These are phyloP conservation scores for Paramecium sexaurelia DNA, from an alignment of 73 alveolate genomes.

Conservation along the genomic window DNA sequence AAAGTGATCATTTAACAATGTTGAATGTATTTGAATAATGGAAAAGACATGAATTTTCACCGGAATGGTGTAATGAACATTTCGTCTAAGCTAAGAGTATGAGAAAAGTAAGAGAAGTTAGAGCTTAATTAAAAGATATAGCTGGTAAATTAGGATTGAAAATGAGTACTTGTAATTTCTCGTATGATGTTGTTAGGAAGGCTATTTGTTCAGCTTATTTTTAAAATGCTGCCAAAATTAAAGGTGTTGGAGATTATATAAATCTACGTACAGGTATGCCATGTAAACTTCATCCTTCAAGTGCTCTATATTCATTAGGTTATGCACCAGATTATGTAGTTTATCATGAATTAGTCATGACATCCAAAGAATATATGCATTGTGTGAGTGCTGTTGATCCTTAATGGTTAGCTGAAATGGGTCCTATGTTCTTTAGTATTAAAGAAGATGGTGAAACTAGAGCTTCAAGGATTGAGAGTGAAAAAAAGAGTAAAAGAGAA, in stretches of 20 bases:
- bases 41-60: conserved; percentile 88
- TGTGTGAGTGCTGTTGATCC: conserved; percentile 99
- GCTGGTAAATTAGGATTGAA: conserved; percentile 91
- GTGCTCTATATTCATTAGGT: conserved; percentile 99
- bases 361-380: conserved; percentile 99
- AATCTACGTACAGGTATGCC: conserved; percentile 99
- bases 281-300: conserved; percentile 98
- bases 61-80: conserved; percentile 98
- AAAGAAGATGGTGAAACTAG: conserved; percentile 78
- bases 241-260: conserved; percentile 99
- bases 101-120: conserved; percentile 91
- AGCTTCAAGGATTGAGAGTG: conserved; percentile 45
- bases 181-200: conserved; percentile 98
- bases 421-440: conserved; percentile 97
- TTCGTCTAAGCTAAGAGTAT: conserved; percentile 97
- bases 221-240: conserved; percentile 98
- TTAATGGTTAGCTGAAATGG: conserved; percentile 99
- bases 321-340: conserved; percentile 99
- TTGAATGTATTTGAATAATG: conserved; percentile 99
- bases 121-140: conserved; percentile 91
- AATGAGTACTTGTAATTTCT: conserved; percentile 87
- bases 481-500: conserved; percentile 52
- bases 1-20: conserved; percentile 99
- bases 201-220: conserved; percentile 99
- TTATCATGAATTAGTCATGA: conserved; percentile 99